Conservation (phyloP, 352 stramenopile genomes). For the Elongisporangium undulatum region DNA sequence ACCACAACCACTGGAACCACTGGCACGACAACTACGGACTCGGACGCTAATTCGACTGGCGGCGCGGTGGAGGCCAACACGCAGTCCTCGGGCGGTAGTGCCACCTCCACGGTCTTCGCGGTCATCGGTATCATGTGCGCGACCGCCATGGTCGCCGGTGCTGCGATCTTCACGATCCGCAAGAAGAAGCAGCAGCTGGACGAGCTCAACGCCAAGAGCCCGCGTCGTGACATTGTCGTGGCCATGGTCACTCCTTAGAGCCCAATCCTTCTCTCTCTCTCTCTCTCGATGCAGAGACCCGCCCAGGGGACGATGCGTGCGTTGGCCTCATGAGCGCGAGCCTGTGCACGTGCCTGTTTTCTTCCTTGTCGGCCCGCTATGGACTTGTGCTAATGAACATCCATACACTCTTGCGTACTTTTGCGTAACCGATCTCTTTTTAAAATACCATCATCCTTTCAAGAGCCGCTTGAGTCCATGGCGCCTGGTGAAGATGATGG, state of each 20-base stretch:
- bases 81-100: slow-evolving; percentile 23
- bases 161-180: slow-evolving; percentile 40
- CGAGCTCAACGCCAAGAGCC: slow-evolving; percentile 30
- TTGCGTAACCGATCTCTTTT: not conserved
- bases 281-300: not conserved
- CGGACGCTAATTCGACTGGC: slow-evolving; percentile 8
- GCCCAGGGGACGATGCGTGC: not conserved
- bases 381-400: not conserved
- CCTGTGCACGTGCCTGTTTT: not conserved
- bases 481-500: not conserved
- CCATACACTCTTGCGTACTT: not conserved
- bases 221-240: slow-evolving; percentile 27
- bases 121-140: slow-evolving; percentile 25
- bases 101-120: slow-evolving; percentile 10
- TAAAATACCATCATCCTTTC: not conserved
- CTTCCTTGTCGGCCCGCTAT: not conserved
- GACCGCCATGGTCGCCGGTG: slow-evolving; percentile 25
- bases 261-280: not conserved
- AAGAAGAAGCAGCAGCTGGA: slow-evolving; percentile 50
- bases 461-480: not conserved
- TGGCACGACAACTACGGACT: slow-evolving; percentile 11
- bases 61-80: slow-evolving; percentile 36
- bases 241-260: slow-evolving; percentile 25
- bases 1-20: slow-evolving; percentile 12
- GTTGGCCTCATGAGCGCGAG: not conserved